Conservation (phyloP, 176 grass and related monocot species). For the Rhynchospora pubera region DNA sequence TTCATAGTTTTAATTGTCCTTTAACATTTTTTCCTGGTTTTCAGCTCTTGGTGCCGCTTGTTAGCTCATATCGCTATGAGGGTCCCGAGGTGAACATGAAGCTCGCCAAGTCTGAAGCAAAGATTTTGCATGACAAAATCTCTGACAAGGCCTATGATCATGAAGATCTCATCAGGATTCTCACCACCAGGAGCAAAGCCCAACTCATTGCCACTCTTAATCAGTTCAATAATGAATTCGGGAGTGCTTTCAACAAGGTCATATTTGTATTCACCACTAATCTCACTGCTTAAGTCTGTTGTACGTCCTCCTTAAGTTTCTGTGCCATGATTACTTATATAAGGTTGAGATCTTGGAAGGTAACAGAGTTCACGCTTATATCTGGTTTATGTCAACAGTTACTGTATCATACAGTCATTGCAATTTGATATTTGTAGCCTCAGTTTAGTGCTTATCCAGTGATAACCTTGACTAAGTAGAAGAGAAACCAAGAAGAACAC, state of each 20-base stretch:
- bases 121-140: conserved; percentile 70
- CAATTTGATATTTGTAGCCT: neutral
- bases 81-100: conserved; percentile 63
- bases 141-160: conserved; percentile 67
- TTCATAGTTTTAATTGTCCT: neutral
- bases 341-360: neutral
- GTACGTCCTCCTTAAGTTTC: neutral
- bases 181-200: conserved; percentile 88
- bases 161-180: conserved; percentile 80
- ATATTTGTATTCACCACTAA: neutral
- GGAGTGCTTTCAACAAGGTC: conserved; percentile 75
- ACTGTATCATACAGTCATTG: neutral
- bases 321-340: neutral
- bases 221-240: conserved; percentile 72
- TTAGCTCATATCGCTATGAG: conserved; percentile 75
- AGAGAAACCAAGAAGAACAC: neutral
- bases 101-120: conserved; percentile 82
- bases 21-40: neutral
- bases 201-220: conserved; percentile 82
- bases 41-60: conserved; percentile 89
- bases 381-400: conserved; percentile 12
- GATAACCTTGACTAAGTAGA: neutral
- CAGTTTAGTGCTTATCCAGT: neutral
- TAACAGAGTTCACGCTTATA: neutral
- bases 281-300: neutral